Conservation (phyloP, 176 grass and related monocot genomes). For the Oryza australiensis region DNA sequence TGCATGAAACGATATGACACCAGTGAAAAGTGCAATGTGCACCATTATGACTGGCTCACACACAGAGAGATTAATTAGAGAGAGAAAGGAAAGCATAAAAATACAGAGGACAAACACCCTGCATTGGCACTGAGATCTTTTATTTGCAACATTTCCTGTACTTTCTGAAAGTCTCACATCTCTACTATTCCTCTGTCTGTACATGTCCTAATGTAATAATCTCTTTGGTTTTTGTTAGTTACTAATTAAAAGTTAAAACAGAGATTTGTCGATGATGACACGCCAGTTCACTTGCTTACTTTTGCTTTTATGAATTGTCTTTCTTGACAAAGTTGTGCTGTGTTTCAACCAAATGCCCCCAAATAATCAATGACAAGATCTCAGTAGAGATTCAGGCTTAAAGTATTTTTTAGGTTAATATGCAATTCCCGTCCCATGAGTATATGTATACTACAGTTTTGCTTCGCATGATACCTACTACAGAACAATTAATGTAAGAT, state of each 20-base stretch:
- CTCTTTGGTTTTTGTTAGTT: neutral
- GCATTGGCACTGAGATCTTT: neutral
- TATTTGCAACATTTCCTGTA: neutral
- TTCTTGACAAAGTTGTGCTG: slow-evolving; percentile 17
- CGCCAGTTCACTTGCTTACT: neutral
- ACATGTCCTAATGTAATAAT: neutral
- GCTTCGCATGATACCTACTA: neutral
- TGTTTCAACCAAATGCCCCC: neutral
- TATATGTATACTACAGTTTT: neutral
- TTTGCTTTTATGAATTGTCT: neutral
- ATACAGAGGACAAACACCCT: neutral
- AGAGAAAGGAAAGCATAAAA: neutral
- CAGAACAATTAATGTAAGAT: neutral
- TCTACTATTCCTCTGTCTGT: slow-evolving; percentile 6
- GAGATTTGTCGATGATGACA: neutral
- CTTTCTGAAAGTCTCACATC: neutral
- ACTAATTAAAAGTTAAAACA: neutral
- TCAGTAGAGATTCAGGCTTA: neutral
- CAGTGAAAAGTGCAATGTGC: neutral
- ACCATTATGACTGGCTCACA: neutral
- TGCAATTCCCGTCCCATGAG: neutral
- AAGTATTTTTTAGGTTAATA: neutral
- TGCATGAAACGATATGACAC: neutral
- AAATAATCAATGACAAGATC: slow-evolving; percentile 17
- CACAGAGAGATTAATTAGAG: neutral